phyloP scores from a whole-genome alignment of 78 protist species.

The Corallochytrium limacisporum region DNA sequence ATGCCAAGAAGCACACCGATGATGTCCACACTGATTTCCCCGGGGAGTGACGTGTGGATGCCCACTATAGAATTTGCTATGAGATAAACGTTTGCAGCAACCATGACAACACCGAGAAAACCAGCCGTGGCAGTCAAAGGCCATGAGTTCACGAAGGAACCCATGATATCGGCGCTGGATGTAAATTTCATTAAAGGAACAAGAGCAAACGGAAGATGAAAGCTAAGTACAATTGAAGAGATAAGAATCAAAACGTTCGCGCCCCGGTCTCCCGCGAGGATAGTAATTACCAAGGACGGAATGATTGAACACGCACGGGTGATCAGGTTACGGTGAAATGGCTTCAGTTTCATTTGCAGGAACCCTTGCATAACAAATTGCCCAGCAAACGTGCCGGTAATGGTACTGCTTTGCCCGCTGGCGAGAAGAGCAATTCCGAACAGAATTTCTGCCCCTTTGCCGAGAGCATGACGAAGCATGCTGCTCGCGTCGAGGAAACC shows the following conservation, averaged over 20 bases:
- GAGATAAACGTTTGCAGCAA: not conserved
- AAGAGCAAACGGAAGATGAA: slow-evolving; percentile 19
- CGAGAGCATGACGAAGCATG: not conserved
- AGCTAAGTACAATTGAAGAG: no score
- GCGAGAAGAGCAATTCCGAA: slow-evolving; percentile 8
- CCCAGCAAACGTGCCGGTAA: slow-evolving; percentile 78
- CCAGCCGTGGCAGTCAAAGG: no score
- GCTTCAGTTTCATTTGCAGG: slow-evolving; percentile 35
- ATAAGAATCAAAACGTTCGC: no score
- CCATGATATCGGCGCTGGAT: not conserved
- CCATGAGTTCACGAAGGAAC: not conserved
- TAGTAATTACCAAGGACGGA: no score
- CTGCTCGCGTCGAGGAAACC: slow-evolving; percentile 21
- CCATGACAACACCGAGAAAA: not conserved
- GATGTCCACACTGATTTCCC: no score
- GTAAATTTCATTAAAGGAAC: slow-evolving; percentile 11
- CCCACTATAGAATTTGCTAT: not conserved
- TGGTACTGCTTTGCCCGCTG: slow-evolving; percentile 64
- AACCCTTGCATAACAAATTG: slow-evolving; percentile 78
- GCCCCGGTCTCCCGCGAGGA: no score
- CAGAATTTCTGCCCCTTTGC: not conserved
- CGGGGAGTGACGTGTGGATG: no score
- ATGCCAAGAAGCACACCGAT: no score
- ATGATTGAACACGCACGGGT: no score
- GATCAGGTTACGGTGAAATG: slow-evolving; percentile 50